Base-by-base conservation (phyloP, 2,329 filamentous ascomycete genomes). In the Microsporum audouinii region DNA sequence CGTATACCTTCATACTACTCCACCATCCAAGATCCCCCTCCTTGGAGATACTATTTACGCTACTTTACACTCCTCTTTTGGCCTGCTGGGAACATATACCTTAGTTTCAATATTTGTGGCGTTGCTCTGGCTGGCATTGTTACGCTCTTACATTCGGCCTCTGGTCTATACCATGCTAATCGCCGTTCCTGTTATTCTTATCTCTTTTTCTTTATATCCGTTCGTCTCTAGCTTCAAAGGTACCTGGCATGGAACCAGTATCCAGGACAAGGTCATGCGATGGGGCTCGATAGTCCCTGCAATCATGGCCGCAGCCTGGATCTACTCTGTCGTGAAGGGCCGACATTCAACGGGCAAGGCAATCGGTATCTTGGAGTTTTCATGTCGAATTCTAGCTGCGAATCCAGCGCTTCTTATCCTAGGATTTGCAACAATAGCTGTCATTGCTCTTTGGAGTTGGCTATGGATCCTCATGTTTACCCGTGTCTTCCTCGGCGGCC, bases 401-500 rank as follows among this genome's bases (percentile, higher is more conserved):
- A 95, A 95, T 69, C 86, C 90, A 7, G 89, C 88, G 1, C 80
- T 99, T 23, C 80, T 97, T 38, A 72, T 88, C 1, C 82, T 96
- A n/a, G 94, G 94, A 2, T 87, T 96, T 68, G 84, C 81, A 8
- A 88, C 87, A 27, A 81, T 97, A 12, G 82, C 78, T 5, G 78
- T 86, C 31, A 87, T 95, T 49, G 88, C 96, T 7, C 77, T 84
- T 12, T 97, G 91, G 88, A 96, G 91, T 0, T 99, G 94, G 94
- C 74, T 88, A 5, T 99, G 94, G 94, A 84, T 97, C 66, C 85
- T 86, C 68, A 96, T 99, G 91, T 97, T 99, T 74, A 92, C 91
- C 5, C 84, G 91, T 51, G 86, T 97, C 62, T 99, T 99, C 73
- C 84, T 97, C 62, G 90, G 89, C n/a, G 94, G 94, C 0, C 88